Evolutionary conservation across 2,329 filamentous ascomycete genomes (phyloP).

Genomic region (Dothistroma septosporum): DNA sequence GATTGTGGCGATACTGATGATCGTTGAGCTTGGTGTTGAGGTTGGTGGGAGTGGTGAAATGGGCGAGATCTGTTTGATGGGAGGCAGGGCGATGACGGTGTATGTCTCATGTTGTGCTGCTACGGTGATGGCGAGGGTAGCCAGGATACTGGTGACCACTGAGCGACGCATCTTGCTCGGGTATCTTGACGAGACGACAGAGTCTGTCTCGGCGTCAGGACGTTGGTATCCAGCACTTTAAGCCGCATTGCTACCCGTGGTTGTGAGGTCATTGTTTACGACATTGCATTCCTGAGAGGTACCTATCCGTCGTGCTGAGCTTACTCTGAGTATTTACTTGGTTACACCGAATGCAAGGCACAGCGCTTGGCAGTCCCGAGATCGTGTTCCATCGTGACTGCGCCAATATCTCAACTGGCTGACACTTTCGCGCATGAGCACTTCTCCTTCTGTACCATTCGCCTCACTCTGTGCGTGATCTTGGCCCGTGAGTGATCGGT

Average conservation of each 20-base stretch:
- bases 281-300: background rate
- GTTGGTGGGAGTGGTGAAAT: background rate
- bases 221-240: background rate
- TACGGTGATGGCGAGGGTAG: background rate
- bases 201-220: background rate
- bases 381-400: background rate
- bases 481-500: background rate
- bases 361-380: background rate
- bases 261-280: background rate
- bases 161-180: background rate
- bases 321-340: background rate
- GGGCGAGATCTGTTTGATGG: background rate
- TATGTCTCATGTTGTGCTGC: background rate
- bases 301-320: no score
- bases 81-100: background rate
- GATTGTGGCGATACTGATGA: background rate
- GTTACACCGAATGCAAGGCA: background rate
- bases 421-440: no score
- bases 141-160: background rate
- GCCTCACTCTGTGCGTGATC: background rate
- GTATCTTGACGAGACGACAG: background rate
- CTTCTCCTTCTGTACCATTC: no score
- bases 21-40: background rate
- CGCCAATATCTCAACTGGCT: no score
- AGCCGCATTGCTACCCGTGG: background rate